A percentile compares a stretch with the other conserved stretches of the same genome.
Evolutionary conservation across 768 basidiomycete genomes (phyloP).

Genomic region (Agaricus subrufescens): DNA sequence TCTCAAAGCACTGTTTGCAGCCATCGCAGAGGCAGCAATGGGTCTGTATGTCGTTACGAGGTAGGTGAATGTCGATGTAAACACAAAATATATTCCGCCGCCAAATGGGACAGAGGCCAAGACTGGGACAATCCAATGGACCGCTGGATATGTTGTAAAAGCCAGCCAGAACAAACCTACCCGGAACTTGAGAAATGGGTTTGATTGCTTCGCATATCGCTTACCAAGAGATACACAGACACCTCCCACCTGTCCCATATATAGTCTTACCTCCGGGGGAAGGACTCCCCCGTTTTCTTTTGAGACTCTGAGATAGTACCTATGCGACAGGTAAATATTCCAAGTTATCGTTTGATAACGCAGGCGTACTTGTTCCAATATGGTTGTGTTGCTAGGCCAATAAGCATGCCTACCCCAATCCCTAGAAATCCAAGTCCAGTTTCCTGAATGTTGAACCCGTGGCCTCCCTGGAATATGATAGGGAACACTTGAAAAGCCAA

Average conservation of each 20-base stretch:
- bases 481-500: conserved; percentile 60
- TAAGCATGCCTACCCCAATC: conserved; percentile 51
- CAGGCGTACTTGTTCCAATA: conserved; percentile 46
- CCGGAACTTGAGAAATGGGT: conserved; percentile 24
- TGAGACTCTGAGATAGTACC: conserved; percentile 32
- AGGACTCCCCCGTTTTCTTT: conserved; percentile 37
- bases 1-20: conserved; percentile 59
- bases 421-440: conserved; percentile 59
- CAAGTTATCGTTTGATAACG: background rate
- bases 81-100: conserved; percentile 58
- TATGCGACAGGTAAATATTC: conserved; percentile 13
- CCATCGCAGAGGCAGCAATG: conserved; percentile 65
- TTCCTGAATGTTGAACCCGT: conserved; percentile 44
- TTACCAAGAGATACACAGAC: conserved; percentile 57
- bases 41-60: conserved; percentile 65
- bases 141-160: conserved; percentile 41
- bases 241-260: conserved; percentile 67
- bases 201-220: conserved; percentile 30
- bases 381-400: conserved; percentile 49
- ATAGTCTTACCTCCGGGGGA: conserved; percentile 62
- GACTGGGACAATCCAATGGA: conserved; percentile 67
- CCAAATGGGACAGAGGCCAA: conserved; percentile 66
- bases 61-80: conserved; percentile 68
- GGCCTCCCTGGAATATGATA: conserved; percentile 43
- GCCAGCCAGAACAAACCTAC: conserved; percentile 60